These are phyloP conservation scores for Hymenoscyphus linearis DNA, from an alignment of 2,329 filamentous ascomycete species.

Conservation along the genomic window DNA sequence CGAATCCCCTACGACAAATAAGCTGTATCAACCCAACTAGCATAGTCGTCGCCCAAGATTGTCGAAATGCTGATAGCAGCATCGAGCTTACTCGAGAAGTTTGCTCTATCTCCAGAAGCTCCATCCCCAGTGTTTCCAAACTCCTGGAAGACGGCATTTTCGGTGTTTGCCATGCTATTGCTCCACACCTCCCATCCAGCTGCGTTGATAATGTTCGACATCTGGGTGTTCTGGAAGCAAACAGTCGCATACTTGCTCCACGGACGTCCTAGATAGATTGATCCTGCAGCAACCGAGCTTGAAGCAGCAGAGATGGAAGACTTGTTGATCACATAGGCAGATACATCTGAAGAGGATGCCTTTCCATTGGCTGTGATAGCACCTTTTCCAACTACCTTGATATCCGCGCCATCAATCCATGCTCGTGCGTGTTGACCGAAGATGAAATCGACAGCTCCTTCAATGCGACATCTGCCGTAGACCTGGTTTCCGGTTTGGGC, in stretches of 20 bases:
- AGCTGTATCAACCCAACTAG: slow-evolving; percentile 38
- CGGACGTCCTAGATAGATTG: slow-evolving; percentile 47
- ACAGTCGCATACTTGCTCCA: slow-evolving; percentile 48
- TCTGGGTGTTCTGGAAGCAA: slow-evolving; percentile 42
- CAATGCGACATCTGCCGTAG: slow-evolving; percentile 51
- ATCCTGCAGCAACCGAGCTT: slow-evolving; percentile 35
- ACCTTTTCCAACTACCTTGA: slow-evolving; percentile 41
- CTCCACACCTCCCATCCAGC: slow-evolving; percentile 49
- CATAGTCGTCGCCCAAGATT: slow-evolving; percentile 41
- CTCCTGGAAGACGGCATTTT: slow-evolving; percentile 46
- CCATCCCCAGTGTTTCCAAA: slow-evolving; percentile 49
- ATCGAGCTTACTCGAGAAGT: slow-evolving; percentile 39
- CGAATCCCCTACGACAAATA: slow-evolving; percentile 34
- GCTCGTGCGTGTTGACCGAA: slow-evolving; percentile 48
- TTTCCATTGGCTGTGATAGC: slow-evolving; percentile 45
- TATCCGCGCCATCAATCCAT: slow-evolving; percentile 47
- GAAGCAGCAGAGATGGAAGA: slow-evolving; percentile 39
- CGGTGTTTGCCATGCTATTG: slow-evolving; percentile 37
- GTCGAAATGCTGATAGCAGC: slow-evolving; percentile 38
- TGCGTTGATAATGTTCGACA: slow-evolving; percentile 45
- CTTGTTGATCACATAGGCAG: slow-evolving; percentile 52
- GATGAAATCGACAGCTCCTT: slow-evolving; percentile 55
- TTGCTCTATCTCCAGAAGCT: slow-evolving; percentile 42
- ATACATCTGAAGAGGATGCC: slow-evolving; percentile 34
- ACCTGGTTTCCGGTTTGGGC: slow-evolving; percentile 47